A percentile compares a stretch with the other conserved stretches of the same genome.
Evolutionary conservation across 768 basidiomycete genomes (phyloP).

Genomic region (Leccinum aurantiacum): DNA sequence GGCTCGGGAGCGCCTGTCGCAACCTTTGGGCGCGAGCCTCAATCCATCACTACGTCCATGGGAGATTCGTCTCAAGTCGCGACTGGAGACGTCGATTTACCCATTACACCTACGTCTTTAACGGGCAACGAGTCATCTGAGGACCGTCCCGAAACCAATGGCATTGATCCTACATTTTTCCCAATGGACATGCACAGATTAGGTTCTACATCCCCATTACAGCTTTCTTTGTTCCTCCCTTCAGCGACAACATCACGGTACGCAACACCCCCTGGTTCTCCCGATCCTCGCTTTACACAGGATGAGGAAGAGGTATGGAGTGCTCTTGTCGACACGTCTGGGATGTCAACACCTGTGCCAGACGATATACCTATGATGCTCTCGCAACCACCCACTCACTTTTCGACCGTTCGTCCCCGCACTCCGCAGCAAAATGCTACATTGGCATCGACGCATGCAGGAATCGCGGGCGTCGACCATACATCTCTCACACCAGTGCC

Average conservation of each 20-base stretch:
- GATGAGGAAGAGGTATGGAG: slow-evolving; percentile 27
- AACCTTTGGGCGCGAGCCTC: background rate
- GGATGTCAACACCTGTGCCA: slow-evolving; percentile 10
- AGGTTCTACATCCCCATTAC: background rate
- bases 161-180: background rate
- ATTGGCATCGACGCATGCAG: background rate
- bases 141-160: background rate
- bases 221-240: background rate
- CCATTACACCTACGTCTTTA: slow-evolving; percentile 1
- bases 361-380: background rate
- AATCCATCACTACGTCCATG: background rate
- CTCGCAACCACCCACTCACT: slow-evolving; percentile 4
- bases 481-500: background rate
- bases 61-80: background rate
- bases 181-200: background rate
- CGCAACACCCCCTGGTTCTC: slow-evolving; percentile 13
- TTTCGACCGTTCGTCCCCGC: background rate
- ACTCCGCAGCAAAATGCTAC: background rate
- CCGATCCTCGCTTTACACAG: background rate
- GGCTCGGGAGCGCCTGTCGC: background rate
- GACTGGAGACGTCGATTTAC: background rate
- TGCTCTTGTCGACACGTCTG: slow-evolving; percentile 19
- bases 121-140: background rate
- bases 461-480: background rate
- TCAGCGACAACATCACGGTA: slow-evolving; percentile 4